phyloP scores from a whole-genome alignment of 225 moss, liverwort and hornwort genomes.

The Physcomitrellopsis africana region DNA sequence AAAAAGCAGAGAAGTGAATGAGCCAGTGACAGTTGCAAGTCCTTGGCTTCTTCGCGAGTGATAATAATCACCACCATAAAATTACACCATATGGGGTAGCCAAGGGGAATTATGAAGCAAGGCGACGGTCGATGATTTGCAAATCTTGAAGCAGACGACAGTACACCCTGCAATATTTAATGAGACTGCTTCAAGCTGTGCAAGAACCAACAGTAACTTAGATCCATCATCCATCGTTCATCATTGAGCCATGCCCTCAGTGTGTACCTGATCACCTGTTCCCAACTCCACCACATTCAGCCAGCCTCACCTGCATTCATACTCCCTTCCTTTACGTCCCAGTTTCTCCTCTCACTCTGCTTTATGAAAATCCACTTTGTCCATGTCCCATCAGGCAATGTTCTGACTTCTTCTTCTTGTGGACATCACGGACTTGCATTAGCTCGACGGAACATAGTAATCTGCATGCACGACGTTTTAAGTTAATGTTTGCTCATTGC shows the following conservation, averaged over 20 bases:
- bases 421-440: too few relatives aligned
- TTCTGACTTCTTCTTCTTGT: too few relatives aligned
- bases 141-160: constrained; percentile 37
- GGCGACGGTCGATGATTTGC: constrained; percentile 34
- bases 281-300: too few relatives aligned
- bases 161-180: constrained; percentile 1
- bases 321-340: background rate
- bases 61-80: constrained; percentile 26
- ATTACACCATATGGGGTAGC: constrained; percentile 26
- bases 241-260: constrained; percentile 21
- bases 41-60: too few relatives aligned
- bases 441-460: too few relatives aligned
- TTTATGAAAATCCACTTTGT: too few relatives aligned
- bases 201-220: background rate
- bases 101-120: constrained; percentile 12
- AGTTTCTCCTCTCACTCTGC: too few relatives aligned
- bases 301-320: background rate
- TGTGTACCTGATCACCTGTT: background rate
- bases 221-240: constrained; percentile 2
- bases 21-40: too few relatives aligned
- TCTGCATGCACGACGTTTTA: too few relatives aligned
- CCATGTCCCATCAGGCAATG: too few relatives aligned
- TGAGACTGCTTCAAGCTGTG: background rate
- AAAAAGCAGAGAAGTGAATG: too few relatives aligned
- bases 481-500: too few relatives aligned